Evolutionary conservation across 1,139 yeast species (phyloP).

Genomic region (Keqinozyma sinolaborantium): DNA sequence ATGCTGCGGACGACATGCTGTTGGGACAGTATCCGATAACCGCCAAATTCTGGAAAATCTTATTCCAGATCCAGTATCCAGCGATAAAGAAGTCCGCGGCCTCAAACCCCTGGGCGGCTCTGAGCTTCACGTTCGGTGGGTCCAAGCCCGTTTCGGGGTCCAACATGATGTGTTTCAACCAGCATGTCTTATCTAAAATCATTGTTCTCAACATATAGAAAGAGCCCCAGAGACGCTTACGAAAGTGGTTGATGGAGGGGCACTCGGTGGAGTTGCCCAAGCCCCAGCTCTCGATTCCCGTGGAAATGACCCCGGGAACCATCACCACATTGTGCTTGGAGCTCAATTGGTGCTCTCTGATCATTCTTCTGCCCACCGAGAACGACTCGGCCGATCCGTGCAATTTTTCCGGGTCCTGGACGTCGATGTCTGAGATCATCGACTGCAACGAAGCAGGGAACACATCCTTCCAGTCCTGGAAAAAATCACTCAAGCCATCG

Average conservation of each 20-base stretch:
- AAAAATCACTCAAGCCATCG: conserved; percentile 45
- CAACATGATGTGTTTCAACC: conserved; percentile 87
- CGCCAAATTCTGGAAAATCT: conserved; percentile 85
- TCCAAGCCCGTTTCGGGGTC: conserved; percentile 92
- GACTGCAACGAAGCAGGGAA: conserved; percentile 65
- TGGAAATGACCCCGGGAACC: conserved; percentile 95
- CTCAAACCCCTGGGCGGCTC: conserved; percentile 96
- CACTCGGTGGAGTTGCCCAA: conserved; percentile 59
- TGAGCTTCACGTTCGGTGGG: conserved; percentile 72
- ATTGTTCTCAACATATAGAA: conserved; percentile 91
- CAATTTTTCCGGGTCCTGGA: conserved; percentile 23
- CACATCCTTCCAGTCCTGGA: conserved; percentile 56
- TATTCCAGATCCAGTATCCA: conserved; percentile 99
- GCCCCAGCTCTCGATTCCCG: conserved; percentile 95
- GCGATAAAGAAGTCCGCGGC: conserved; percentile 96
- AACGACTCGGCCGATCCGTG: conserved; percentile 74
- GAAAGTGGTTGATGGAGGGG: conserved; percentile 78
- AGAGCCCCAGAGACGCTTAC: conserved; percentile 95
- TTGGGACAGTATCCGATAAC: conserved; percentile 93
- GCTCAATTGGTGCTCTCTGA: conserved; percentile 44
- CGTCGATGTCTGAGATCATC: conserved; percentile 55
- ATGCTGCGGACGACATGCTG: conserved; percentile 85
- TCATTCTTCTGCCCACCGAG: conserved; percentile 77
- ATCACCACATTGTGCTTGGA: conserved; percentile 77
- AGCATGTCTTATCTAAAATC: conserved; percentile 87